Evolutionary conservation across 1,284 basidiomycete species (phyloP), one percentile per base, ranked within the genome.

Genomic region (Meripilus lineatus): DNA sequence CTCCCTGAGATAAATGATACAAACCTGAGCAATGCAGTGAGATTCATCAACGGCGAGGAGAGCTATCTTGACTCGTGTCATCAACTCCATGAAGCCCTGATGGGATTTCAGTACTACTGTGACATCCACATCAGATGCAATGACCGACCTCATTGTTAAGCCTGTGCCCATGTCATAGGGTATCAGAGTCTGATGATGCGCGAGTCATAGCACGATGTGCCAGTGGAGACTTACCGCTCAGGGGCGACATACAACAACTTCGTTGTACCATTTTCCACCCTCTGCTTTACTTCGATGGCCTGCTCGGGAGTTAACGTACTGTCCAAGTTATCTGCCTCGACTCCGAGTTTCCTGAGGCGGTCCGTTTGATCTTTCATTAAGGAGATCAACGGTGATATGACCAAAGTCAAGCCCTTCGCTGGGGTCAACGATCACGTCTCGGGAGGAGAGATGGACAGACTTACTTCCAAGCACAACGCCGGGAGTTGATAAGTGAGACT

Each of bases 1-100:
- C n/a, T 30, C 10, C 28, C 8, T 10, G 28, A 30, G 7, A 21
- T 13, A 22, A n/a, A 32, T 32, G 30, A 36, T 15, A 15, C 10
- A 30, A 8, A 50, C 58, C 52, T 59, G 59, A 4, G 76, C 84
- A 40, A 98, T 90, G 63, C 93, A 96, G 62, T 99, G 96, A 2
- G 95, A 94, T 60, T 99, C 95, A 59, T 99, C 96, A 41, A 99
- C 79, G 0, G 97, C 93, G 56, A 99, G 79, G 5, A 87, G 68
- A 1, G 83, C 82, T 15, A 89, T 70, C 46, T 68, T 69, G 5
- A 75, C 68, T 17, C 67, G 58, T 5, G 58, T 53, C 58, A 83
- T 70, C 52, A 97, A 35, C 87, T 75, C 10, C 89, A 95, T 36
- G 96, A 67, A 52, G 72, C 69, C 17, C 73, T 66, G n/a, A n/a